Evolutionary conservation across 192 early-diverging fungal species (phyloP), one percentile per base, ranked within the genome.

Genomic region (Backusella tarrabulga): DNA sequence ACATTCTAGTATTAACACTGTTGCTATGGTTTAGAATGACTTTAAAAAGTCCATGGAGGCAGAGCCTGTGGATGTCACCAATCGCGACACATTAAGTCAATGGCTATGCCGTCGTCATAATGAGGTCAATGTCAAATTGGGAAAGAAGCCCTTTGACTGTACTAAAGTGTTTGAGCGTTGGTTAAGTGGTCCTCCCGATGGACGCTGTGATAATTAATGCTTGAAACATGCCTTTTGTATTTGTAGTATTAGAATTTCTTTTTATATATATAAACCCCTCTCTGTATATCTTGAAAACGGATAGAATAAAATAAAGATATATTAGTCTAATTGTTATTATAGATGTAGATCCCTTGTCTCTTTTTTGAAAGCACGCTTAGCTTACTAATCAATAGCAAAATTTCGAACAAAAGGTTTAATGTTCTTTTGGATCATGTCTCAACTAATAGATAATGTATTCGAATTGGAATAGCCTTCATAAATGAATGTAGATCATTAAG

Each of bases 41-140:
- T 84, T 99, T 81, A 90, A 89, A 54, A 78, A 87, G 66, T 94
- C 96, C 71, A 92, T 96, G 86, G 83, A 83, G 42, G 85, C 79
- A 29, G 81, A 91, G 66, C 98, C 97, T 14, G 96, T 96, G 0
- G 77, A 87, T 15, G 93, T 98, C 6, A 87, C 85, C 8, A 91
- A 87, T 34, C 90, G 94, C 29, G 75, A 83, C 60, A 86, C 80
- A 6, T 88, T 99, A 36, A 86, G 88, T 63, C 87, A 87, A 79
- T 99, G 97, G 97, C 86, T 99, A 73, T 99, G 98, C 84, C 86
- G 91, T 67, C 89, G 95, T 71, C 98, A 99, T 84, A 99, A 99
- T 84, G 92, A 96, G 80, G 97, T 98, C 41, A 99, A 99, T 80
- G 90, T 87, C 68, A 86, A 93, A 76, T 82, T 95, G 66, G 96